phyloP scores from a whole-genome alignment of 192 early-diverging fungal genomes.

The Backusella morwellensis region DNA sequence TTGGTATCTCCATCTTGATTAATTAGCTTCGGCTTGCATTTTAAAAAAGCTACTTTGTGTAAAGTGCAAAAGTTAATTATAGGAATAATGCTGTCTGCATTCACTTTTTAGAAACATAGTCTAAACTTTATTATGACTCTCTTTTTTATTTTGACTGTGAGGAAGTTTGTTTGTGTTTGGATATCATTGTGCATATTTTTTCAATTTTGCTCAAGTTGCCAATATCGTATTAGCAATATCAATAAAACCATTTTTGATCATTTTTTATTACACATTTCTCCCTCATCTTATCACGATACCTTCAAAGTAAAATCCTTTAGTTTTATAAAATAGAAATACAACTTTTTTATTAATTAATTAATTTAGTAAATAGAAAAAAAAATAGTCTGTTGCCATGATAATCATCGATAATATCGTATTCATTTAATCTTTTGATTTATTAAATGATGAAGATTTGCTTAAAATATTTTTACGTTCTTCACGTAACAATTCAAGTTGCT shows the following conservation, averaged over 20 bases:
- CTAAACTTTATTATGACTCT: not conserved
- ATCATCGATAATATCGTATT: not conserved
- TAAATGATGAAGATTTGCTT: not conserved
- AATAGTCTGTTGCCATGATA: not conserved
- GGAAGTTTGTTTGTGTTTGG: not conserved
- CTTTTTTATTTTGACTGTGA: not conserved
- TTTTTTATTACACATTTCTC: not conserved
- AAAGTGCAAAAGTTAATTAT: not conserved
- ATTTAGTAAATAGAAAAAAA: not conserved
- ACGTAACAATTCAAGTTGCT: not conserved
- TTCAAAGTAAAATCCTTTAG: not conserved
- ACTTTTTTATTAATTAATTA: not conserved
- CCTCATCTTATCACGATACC: no score
- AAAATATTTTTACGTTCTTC: not conserved
- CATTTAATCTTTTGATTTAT: constrained; percentile 2
- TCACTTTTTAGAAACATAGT: not conserved
- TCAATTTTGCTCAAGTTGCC: not conserved
- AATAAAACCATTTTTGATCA: not conserved
- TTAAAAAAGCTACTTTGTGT: not conserved
- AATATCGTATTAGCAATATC: not conserved
- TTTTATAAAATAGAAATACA: not conserved
- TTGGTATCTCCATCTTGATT: not conserved
- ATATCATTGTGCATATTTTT: not conserved
- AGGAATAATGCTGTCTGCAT: not conserved
- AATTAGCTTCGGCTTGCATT: not conserved